Evolutionary conservation across 805 yeast genomes (phyloP).

Genomic region (Saccharomyces kudriavzevii): DNA sequence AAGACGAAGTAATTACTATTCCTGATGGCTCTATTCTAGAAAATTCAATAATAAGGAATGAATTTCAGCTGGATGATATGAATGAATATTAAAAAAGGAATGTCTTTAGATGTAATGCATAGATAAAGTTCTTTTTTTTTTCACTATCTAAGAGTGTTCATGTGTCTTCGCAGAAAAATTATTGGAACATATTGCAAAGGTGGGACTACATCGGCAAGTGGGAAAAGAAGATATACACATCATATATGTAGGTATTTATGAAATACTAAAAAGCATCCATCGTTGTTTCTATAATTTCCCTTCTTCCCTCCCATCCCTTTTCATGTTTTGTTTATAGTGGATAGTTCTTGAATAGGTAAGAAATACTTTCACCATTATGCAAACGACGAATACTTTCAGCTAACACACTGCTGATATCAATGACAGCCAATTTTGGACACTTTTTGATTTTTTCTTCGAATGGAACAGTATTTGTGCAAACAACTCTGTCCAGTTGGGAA

Average conservation of each 20-base stretch:
- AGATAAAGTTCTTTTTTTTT: not conserved
- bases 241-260: not conserved
- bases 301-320: not conserved
- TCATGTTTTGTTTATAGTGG: constrained; percentile 15
- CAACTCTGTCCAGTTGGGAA: constrained; percentile 58
- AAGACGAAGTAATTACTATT: constrained; percentile 92
- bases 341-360: constrained; percentile 53
- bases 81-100: constrained; percentile 33
- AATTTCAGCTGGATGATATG: constrained; percentile 59
- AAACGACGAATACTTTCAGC: constrained; percentile 80
- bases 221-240: not conserved
- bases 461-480: constrained; percentile 77
- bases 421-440: constrained; percentile 50
- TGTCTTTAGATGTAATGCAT: not conserved
- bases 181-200: not conserved
- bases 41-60: constrained; percentile 55
- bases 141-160: not conserved
- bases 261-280: not conserved
- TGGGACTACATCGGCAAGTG: not conserved
- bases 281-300: not conserved
- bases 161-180: not conserved
- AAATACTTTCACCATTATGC: constrained; percentile 81
- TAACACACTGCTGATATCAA: constrained; percentile 63
- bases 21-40: constrained; percentile 94
- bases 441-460: constrained; percentile 51